Conservation (phyloP, 2,329 filamentous ascomycete species). For the Nemania diffusa region DNA sequence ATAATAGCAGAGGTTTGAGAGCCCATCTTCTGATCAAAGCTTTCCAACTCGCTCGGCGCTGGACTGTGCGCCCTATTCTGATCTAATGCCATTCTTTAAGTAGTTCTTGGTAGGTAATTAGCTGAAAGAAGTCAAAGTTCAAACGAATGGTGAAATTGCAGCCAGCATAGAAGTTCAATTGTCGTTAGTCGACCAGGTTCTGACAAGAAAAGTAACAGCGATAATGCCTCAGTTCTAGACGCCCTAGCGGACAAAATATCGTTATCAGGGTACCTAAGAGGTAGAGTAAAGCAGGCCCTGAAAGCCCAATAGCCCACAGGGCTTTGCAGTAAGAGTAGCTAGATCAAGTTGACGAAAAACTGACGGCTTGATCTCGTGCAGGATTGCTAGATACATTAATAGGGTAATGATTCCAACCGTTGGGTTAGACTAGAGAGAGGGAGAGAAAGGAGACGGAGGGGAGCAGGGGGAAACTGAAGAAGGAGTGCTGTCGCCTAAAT, state of each 20-base stretch:
- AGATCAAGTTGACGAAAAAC: background rate
- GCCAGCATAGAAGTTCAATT: background rate
- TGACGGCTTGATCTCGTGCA: background rate
- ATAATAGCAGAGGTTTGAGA: constrained; percentile 18
- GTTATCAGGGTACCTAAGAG: background rate
- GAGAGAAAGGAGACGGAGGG: background rate
- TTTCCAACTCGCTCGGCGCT: background rate
- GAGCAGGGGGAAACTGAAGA: background rate
- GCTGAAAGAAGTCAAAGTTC: background rate
- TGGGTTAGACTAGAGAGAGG: background rate
- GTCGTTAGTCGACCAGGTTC: background rate
- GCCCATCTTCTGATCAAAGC: background rate
- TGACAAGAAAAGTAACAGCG: background rate
- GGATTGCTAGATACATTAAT: background rate
- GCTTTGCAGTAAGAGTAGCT: background rate
- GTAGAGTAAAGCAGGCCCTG: background rate
- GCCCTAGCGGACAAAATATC: background rate
- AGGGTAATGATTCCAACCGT: background rate
- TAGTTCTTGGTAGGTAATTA: background rate
- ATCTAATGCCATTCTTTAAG: constrained; percentile 22
- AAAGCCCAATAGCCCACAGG: background rate
- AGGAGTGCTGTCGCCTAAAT: background rate
- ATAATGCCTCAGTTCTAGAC: background rate
- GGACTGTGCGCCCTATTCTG: background rate
- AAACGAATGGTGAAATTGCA: background rate